phyloP scores from a whole-genome alignment of 2,329 filamentous ascomycete genomes.

The Eurotiales sp. region DNA sequence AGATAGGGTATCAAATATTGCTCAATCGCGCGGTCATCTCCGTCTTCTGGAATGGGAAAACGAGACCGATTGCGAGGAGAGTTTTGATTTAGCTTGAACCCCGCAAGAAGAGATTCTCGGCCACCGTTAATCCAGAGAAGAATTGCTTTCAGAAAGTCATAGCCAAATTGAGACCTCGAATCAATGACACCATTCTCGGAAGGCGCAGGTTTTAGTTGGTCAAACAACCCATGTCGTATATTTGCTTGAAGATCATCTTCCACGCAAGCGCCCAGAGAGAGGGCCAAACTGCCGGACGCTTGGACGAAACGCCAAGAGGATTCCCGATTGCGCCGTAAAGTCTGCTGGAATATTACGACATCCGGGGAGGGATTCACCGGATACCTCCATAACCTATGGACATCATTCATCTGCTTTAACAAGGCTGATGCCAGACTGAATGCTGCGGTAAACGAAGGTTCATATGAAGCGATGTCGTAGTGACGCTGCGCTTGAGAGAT shows the following conservation, averaged over 20 bases:
- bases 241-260: constrained; percentile 37
- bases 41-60: constrained; percentile 51
- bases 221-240: constrained; percentile 40
- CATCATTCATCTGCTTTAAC: constrained; percentile 55
- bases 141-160: constrained; percentile 63
- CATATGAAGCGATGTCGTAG: constrained; percentile 29
- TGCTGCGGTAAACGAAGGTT: constrained; percentile 37
- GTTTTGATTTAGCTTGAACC: constrained; percentile 49
- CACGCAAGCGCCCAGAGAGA: constrained; percentile 53
- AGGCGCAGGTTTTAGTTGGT: constrained; percentile 46
- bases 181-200: constrained; percentile 39
- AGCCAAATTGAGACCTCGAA: constrained; percentile 53
- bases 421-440: constrained; percentile 45
- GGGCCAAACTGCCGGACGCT: constrained; percentile 56
- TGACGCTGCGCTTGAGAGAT: constrained; percentile 24
- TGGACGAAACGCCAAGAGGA: constrained; percentile 59
- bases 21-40: constrained; percentile 53
- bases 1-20: constrained; percentile 58
- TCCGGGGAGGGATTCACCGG: constrained; percentile 54
- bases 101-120: constrained; percentile 51
- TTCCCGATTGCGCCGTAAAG: constrained; percentile 54
- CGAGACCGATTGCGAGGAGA: constrained; percentile 41
- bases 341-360: constrained; percentile 53
- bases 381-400: constrained; percentile 56
- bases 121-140: constrained; percentile 61